Conservation (phyloP, 1,284 basidiomycete species). For the Athelia psychrophila region DNA sequence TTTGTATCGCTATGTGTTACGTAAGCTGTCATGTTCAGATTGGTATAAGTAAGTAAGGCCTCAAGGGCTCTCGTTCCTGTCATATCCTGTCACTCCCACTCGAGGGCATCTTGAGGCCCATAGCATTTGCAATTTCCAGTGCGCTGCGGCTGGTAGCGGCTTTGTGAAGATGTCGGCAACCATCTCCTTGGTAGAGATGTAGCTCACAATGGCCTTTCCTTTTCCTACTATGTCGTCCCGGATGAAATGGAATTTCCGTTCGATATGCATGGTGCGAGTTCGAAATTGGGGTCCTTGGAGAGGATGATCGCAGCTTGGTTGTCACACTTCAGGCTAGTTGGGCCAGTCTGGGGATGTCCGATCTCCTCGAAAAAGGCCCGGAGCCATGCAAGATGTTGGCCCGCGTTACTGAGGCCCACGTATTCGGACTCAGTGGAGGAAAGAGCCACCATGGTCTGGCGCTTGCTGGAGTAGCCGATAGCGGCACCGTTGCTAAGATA, state of each 20-base stretch:
- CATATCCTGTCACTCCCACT: slow-evolving; percentile 19
- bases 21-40: no score
- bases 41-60: no score
- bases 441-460: slow-evolving; percentile 26
- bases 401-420: slow-evolving; percentile 24
- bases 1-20: no score
- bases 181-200: slow-evolving; percentile 19
- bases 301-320: slow-evolving; percentile 18
- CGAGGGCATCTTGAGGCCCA: slow-evolving; percentile 16
- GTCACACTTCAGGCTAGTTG: slow-evolving; percentile 17
- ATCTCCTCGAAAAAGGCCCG: slow-evolving; percentile 19
- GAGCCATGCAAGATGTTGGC: slow-evolving; percentile 23
- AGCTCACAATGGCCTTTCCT: slow-evolving; percentile 13
- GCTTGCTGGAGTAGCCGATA: slow-evolving; percentile 24
- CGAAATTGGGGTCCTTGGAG: slow-evolving; percentile 13
- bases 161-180: slow-evolving; percentile 26
- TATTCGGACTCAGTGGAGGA: slow-evolving; percentile 36
- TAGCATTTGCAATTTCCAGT: slow-evolving; percentile 17
- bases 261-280: slow-evolving; percentile 19
- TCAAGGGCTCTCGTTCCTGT: not conserved
- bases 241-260: slow-evolving; percentile 24
- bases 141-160: slow-evolving; percentile 11
- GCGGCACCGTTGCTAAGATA: slow-evolving; percentile 20
- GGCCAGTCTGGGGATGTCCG: slow-evolving; percentile 18
- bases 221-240: slow-evolving; percentile 21